A percentile compares a stretch with the other conserved stretches of the same genome.
Conservation (phyloP, 1,139 yeast species). For the Blastobotrys indianensis region DNA sequence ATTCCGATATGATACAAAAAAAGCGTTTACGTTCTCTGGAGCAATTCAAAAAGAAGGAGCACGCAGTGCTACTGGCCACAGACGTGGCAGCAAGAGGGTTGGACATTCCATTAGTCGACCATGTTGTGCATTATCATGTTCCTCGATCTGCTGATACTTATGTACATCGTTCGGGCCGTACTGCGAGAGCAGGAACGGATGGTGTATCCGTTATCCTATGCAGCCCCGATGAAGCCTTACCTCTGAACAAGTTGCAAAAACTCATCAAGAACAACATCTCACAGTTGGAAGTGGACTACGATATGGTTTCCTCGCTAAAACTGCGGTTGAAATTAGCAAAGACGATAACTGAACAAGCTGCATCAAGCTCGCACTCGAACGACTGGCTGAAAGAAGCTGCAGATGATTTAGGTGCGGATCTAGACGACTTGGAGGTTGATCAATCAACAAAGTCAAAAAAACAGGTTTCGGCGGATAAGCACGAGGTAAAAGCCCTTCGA, state of each 20-base stretch:
- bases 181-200: conserved; percentile 90
- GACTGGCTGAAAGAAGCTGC: conserved; percentile 89
- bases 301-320: conserved; percentile 61
- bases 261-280: conserved; percentile 47
- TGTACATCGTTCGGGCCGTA: conserved; percentile 95
- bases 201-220: conserved; percentile 93
- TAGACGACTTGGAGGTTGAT: conserved; percentile 55
- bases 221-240: conserved; percentile 85
- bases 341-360: conserved; percentile 64
- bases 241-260: conserved; percentile 68
- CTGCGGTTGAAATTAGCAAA: conserved; percentile 65
- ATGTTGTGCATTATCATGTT: conserved; percentile 91
- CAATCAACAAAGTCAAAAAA: conserved; percentile 37
- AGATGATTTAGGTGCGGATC: conserved; percentile 79
- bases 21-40: conserved; percentile 85
- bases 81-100: conserved; percentile 99
- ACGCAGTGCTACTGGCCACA: conserved; percentile 77
- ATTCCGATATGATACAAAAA: conserved; percentile 92
- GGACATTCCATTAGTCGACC: conserved; percentile 86
- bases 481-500: conserved; percentile 44
- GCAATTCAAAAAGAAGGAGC: conserved; percentile 41
- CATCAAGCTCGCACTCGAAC: conserved; percentile 62
- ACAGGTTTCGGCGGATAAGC: conserved; percentile 7
- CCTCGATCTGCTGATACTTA: conserved; percentile 94
- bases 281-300: conserved; percentile 71